A percentile compares a stretch with the other conserved stretches of the same genome.
Conservation (phyloP, 169 alveolate species). For the Besnoitia besnoiti region DNA sequence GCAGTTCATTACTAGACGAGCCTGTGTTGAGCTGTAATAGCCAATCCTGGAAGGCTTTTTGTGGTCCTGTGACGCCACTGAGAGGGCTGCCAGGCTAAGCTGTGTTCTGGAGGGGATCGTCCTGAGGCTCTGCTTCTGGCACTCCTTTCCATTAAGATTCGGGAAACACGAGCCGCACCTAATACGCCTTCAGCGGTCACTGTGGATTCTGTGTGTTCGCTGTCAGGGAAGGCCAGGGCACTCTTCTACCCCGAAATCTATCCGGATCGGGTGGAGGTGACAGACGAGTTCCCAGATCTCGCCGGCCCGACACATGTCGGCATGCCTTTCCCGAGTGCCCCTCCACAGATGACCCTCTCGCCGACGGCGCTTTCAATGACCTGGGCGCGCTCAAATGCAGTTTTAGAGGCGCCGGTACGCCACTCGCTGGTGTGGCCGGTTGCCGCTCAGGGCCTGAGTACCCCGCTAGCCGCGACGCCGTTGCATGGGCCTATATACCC, state of each 20-base stretch:
- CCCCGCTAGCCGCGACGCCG: neutral
- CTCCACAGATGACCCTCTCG: neutral
- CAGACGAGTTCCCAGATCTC: neutral
- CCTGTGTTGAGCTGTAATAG: no score
- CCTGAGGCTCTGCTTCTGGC: no score
- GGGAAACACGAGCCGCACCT: no score
- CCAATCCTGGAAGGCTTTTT: no score
- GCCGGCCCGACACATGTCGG: neutral
- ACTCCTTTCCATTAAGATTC: no score
- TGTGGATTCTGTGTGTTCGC: neutral
- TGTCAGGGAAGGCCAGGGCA: neutral
- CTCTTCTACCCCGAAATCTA: slow-evolving; percentile 22
- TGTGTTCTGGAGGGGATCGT: no score
- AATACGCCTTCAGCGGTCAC: no score
- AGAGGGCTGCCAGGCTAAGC: no score
- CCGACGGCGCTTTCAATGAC: neutral
- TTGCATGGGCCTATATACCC: neutral
- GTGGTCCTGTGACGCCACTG: no score
- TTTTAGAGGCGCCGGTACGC: neutral
- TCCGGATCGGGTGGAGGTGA: slow-evolving; percentile 25
- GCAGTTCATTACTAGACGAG: no score
- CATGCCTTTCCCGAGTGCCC: neutral
- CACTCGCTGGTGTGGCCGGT: neutral
- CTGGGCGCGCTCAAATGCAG: neutral
- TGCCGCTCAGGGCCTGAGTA: neutral